Conservation (phyloP, 768 basidiomycete species). For the Artomyces pyxidatus region DNA sequence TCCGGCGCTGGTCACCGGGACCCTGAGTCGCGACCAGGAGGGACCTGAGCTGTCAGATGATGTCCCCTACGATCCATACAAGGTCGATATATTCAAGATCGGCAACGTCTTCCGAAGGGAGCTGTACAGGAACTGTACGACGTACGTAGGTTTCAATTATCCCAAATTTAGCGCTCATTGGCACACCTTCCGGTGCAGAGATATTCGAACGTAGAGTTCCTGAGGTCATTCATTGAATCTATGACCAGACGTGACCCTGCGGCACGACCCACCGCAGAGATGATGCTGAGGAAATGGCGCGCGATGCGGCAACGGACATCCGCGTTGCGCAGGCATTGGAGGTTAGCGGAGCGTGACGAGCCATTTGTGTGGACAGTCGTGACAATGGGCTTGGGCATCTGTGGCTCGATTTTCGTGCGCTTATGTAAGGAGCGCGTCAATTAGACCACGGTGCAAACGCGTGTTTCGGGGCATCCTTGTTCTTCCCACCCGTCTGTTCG, state of each 20-base stretch:
- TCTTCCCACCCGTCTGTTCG: not conserved
- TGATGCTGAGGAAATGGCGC: not conserved
- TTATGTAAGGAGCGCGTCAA: not conserved
- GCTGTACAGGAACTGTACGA: constrained; percentile 7
- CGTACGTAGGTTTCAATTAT: not conserved
- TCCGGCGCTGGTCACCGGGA: no score
- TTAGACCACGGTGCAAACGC: not conserved
- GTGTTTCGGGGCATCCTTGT: no score
- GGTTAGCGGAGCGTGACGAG: not conserved
- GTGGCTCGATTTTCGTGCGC: not conserved
- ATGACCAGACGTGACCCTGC: not conserved
- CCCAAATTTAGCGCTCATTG: no score
- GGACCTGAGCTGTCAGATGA: no score
- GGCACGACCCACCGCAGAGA: not conserved
- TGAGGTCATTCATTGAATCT: not conserved
- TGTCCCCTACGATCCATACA: constrained; percentile 21
- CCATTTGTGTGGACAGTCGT: not conserved
- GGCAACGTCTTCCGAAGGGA: constrained; percentile 13
- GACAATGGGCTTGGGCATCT: not conserved
- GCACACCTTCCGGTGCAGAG: not conserved
- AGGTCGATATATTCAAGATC: constrained; percentile 18
- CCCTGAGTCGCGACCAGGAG: no score
- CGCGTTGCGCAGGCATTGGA: not conserved
- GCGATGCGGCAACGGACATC: not conserved
- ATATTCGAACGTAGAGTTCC: not conserved